Percentiles rank a stretch among this genome's conserved stretches.
These are phyloP conservation scores for Yamadazyma diddensiae DNA, from an alignment of 1,139 yeast species.

Conservation along the genomic window DNA sequence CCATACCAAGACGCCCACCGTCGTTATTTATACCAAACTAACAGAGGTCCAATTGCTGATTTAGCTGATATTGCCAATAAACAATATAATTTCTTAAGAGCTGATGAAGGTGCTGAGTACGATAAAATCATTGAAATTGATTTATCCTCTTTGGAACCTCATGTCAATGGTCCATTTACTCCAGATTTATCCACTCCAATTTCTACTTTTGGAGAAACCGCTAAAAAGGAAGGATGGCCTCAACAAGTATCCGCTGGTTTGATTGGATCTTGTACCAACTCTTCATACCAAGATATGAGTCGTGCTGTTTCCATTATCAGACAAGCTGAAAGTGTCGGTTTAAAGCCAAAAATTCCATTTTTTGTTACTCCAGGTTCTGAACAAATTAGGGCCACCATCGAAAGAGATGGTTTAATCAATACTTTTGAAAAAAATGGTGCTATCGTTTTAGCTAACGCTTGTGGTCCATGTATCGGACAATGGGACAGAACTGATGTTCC, in stretches of 20 bases:
- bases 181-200: conserved; percentile 91
- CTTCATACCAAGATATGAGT: conserved; percentile 96
- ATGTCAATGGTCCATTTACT: conserved; percentile 91
- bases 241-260: conserved; percentile 78
- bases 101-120: conserved; percentile 81
- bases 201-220: conserved; percentile 62
- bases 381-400: conserved; percentile 95
- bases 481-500: conserved; percentile 82
- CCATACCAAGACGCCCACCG: conserved; percentile 89
- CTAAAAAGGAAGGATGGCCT: conserved; percentile 78
- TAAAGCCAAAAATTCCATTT: conserved; percentile 89
- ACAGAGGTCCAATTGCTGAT: conserved; percentile 76
- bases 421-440: conserved; percentile 86
- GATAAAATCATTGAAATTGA: conserved; percentile 82
- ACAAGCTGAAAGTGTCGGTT: conserved; percentile 82
- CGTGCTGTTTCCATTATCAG: conserved; percentile 84
- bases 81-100: conserved; percentile 60
- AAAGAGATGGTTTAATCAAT: conserved; percentile 84
- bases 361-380: conserved; percentile 99
- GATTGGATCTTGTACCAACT: conserved; percentile 97
- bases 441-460: conserved; percentile 89
- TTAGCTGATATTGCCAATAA: conserved; percentile 68
- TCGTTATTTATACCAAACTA: conserved; percentile 77
- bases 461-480: conserved; percentile 99
- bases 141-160: conserved; percentile 75